A percentile compares a stretch with the other conserved stretches of the same genome.
Conservation (phyloP, 2,329 filamentous ascomycete species). For the Colletotrichum tropicale region DNA sequence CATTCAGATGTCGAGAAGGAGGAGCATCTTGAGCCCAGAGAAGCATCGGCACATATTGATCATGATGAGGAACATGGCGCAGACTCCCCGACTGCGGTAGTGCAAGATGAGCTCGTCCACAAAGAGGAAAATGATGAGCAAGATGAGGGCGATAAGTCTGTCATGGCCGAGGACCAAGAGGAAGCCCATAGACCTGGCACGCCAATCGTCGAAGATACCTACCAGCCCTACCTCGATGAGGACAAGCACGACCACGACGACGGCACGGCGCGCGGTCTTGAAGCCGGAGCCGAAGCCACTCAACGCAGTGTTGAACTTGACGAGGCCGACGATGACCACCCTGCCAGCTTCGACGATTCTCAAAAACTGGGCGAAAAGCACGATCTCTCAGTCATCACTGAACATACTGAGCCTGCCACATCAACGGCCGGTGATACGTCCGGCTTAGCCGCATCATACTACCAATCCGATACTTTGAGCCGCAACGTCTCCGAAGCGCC, state of each 20-base stretch:
- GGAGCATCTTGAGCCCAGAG: neutral
- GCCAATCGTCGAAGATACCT: neutral
- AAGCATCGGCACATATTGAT: rapidly evolving
- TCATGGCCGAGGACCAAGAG: neutral
- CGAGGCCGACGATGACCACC: neutral
- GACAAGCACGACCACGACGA: neutral
- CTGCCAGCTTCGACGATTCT: neutral
- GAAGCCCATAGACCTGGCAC: neutral
- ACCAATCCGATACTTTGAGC: neutral
- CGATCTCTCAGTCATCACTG: neutral
- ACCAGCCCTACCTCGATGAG: neutral
- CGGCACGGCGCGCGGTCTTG: neutral
- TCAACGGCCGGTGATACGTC: neutral
- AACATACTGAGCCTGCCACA: neutral
- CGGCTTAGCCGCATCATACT: neutral
- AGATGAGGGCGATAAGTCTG: neutral
- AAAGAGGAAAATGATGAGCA: neutral
- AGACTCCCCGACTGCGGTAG: neutral
- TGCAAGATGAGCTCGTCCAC: neutral
- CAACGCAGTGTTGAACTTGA: neutral
- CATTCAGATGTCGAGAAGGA: neutral
- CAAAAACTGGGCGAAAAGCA: neutral
- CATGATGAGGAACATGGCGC: neutral
- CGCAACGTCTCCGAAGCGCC: neutral
- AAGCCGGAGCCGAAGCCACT: neutral